Percentiles rank a stretch among this genome's conserved stretches.
Conservation (phyloP, 768 basidiomycete species). For the Boletales sp. region DNA sequence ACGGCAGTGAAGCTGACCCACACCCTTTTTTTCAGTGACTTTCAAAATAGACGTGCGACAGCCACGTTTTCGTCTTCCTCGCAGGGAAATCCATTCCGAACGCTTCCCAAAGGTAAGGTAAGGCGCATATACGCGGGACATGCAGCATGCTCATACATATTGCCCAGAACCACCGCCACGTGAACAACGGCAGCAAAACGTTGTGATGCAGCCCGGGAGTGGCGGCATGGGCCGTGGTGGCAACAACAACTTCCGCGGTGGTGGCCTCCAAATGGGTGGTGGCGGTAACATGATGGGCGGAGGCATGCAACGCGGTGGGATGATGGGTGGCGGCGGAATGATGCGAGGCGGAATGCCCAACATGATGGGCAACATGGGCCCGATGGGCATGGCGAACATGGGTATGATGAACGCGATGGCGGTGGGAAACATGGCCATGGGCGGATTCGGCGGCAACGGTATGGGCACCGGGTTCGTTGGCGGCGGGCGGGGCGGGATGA, state of each 20-base stretch:
- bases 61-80: slow-evolving; percentile 68
- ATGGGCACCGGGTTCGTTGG: slow-evolving; percentile 43
- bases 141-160: not conserved
- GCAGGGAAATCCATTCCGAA: slow-evolving; percentile 89
- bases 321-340: slow-evolving; percentile 30
- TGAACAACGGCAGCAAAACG: slow-evolving; percentile 40
- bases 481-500: slow-evolving; percentile 48
- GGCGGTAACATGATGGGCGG: slow-evolving; percentile 33
- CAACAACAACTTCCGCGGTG: slow-evolving; percentile 38
- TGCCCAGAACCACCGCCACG: slow-evolving; percentile 68
- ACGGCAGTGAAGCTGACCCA: not conserved
- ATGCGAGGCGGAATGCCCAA: slow-evolving; percentile 40
- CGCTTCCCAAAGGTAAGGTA: slow-evolving; percentile 78
- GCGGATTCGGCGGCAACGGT: slow-evolving; percentile 35
- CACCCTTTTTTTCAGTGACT: slow-evolving; percentile 47
- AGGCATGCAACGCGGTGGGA: slow-evolving; percentile 32
- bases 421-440: slow-evolving; percentile 40
- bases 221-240: slow-evolving; percentile 31
- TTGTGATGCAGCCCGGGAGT: slow-evolving; percentile 18
- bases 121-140: not conserved
- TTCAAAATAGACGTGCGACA: slow-evolving; percentile 81
- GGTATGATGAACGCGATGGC: slow-evolving; percentile 41
- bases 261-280: slow-evolving; percentile 33
- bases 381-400: slow-evolving; percentile 38
- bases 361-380: slow-evolving; percentile 42